Percentiles rank a stretch among this genome's conserved stretches.
Conservation (phyloP, 371 early-diverging fungal species). For the Mortierella sp. region DNA sequence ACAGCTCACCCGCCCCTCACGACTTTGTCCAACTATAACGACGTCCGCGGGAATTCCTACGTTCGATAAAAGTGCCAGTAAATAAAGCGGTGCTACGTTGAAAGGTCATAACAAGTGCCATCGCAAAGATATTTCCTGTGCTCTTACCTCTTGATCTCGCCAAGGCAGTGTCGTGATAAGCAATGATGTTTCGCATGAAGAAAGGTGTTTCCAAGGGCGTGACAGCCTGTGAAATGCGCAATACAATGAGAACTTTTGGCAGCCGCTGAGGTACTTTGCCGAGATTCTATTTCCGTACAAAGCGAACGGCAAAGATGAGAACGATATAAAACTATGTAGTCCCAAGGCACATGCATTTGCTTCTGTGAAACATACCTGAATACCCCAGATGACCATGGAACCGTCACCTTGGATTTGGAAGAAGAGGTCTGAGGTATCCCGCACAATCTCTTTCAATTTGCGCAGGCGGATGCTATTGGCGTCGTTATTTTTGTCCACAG, state of each 20-base stretch:
- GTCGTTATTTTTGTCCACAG: constrained; percentile 35
- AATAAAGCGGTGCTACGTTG: constrained; percentile 8
- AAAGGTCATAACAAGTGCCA: not conserved
- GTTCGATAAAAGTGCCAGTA: not conserved
- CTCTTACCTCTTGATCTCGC: constrained; percentile 46
- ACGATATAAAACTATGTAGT: no score
- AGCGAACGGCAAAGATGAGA: not conserved
- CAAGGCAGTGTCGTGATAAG: constrained; percentile 66
- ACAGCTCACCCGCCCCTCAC: constrained; percentile 72
- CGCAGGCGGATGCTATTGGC: constrained; percentile 49
- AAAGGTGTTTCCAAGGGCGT: constrained; percentile 67
- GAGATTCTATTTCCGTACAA: constrained; percentile 62
- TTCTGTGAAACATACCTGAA: constrained; percentile 67
- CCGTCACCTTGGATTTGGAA: constrained; percentile 81
- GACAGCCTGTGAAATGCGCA: constrained; percentile 75
- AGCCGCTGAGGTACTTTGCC: constrained; percentile 72
- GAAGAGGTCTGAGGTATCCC: constrained; percentile 85
- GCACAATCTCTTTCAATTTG: constrained; percentile 70
- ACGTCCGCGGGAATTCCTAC: constrained; percentile 80
- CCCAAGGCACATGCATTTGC: no score
- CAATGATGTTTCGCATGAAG: constrained; percentile 70
- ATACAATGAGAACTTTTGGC: constrained; percentile 77
- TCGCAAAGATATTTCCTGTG: not conserved
- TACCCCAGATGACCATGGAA: constrained; percentile 84
- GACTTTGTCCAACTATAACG: constrained; percentile 69